Percentiles rank a stretch among this genome's conserved stretches.
Evolutionary conservation across 139 green algal genomes (phyloP).

Genomic region (Astrephomene gubernaculifera): DNA sequence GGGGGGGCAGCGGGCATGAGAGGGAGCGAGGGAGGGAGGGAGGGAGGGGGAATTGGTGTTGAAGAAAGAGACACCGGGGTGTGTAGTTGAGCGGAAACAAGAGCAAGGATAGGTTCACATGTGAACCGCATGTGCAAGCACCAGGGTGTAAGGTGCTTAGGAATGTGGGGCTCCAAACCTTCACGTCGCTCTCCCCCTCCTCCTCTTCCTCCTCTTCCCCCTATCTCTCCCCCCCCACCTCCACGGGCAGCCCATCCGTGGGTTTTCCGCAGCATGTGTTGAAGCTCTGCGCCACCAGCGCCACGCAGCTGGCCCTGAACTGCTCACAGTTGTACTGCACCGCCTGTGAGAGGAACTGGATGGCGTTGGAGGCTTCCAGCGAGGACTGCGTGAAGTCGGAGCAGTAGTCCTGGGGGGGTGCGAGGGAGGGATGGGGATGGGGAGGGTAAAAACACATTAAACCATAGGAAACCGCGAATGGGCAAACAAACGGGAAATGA

Average conservation of each 20-base stretch:
- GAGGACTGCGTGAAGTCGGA: slow-evolving; percentile 46
- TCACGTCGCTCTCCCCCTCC: neutral
- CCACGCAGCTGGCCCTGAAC: slow-evolving; percentile 43
- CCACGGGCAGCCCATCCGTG: slow-evolving; percentile 44
- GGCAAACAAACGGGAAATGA: too few species aligned
- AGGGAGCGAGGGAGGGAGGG: neutral
- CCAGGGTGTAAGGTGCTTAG: too few species aligned
- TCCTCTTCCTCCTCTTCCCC: neutral
- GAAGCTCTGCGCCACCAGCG: slow-evolving; percentile 43
- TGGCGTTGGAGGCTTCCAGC: slow-evolving; percentile 41
- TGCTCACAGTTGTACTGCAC: slow-evolving; percentile 51
- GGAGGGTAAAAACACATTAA: too few species aligned
- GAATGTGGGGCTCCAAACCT: too few species aligned
- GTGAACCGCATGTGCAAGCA: too few species aligned
- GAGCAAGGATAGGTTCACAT: too few species aligned
- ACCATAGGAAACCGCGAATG: too few species aligned
- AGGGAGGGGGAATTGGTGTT: neutral
- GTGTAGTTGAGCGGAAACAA: too few species aligned
- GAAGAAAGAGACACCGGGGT: too few species aligned
- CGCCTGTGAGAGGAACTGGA: slow-evolving; percentile 45
- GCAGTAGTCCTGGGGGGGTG: slow-evolving; percentile 41
- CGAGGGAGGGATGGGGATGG: neutral
- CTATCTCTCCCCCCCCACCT: slow-evolving; percentile 2
- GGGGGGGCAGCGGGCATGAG: neutral
- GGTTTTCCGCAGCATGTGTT: slow-evolving; percentile 34